Evolutionary conservation across 306 rosid species (phyloP).

Genomic region (Prunus fruticosa): DNA sequence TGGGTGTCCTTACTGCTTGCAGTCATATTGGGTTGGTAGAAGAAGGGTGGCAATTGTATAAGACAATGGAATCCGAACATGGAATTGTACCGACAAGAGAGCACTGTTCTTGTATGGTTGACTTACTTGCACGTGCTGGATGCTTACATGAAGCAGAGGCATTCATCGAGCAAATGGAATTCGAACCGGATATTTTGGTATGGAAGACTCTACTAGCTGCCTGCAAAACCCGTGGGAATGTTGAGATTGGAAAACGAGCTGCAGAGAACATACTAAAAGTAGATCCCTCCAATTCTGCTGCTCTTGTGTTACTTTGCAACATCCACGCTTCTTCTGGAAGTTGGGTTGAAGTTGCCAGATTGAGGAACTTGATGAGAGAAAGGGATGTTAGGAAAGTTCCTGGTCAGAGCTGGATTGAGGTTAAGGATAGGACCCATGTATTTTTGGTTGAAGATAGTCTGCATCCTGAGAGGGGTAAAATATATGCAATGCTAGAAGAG

Average conservation of each 20-base stretch:
- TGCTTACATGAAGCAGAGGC: constrained; percentile 59
- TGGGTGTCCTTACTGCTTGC: constrained; percentile 76
- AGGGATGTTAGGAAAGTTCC: constrained; percentile 62
- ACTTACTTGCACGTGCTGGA: constrained; percentile 78
- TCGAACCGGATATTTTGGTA: constrained; percentile 59
- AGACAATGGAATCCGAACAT: constrained; percentile 55
- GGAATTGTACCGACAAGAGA: constrained; percentile 60
- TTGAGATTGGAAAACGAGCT: constrained; percentile 59
- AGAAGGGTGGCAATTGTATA: constrained; percentile 57
- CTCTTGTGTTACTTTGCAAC: constrained; percentile 61
- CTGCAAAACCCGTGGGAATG: constrained; percentile 59
- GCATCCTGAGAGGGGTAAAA: constrained; percentile 56
- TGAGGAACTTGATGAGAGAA: constrained; percentile 58
- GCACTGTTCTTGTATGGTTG: constrained; percentile 78
- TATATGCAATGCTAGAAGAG: constrained; percentile 56
- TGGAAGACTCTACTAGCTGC: constrained; percentile 77
- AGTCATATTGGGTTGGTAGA: constrained; percentile 72
- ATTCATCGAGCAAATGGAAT: constrained; percentile 44
- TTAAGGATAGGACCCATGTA: constrained; percentile 55
- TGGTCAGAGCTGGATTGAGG: constrained; percentile 56
- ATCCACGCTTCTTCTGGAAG: constrained; percentile 57
- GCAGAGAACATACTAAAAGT: constrained; percentile 60
- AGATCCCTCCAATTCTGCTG: constrained; percentile 69
- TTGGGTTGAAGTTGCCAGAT: constrained; percentile 62
- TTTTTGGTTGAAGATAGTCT: constrained; percentile 63